A percentile compares a stretch with the other conserved stretches of the same genome.
Conservation (phyloP, 345 rosid species). For the Gossypium thurberi region DNA sequence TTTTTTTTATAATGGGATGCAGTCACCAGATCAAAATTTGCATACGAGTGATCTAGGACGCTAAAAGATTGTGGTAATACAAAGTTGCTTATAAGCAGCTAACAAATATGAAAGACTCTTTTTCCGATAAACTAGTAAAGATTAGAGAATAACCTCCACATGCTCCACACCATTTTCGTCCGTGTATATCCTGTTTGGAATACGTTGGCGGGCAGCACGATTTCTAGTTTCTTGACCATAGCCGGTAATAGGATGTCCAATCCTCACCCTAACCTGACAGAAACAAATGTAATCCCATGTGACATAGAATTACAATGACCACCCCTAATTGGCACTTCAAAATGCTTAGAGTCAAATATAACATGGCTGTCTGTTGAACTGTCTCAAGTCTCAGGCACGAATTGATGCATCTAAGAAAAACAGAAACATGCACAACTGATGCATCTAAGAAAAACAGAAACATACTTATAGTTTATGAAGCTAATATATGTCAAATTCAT, state of each 20-base stretch:
- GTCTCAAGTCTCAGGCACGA: not conserved
- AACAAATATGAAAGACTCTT: not conserved
- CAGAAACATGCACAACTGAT: not conserved
- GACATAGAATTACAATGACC: not conserved
- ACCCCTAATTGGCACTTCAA: not conserved
- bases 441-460: not conserved
- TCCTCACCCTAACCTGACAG: constrained; percentile 80
- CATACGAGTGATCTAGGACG: not conserved
- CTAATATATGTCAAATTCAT: not conserved
- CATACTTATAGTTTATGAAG: not conserved
- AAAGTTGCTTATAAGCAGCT: not conserved
- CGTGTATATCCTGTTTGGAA: constrained; percentile 64
- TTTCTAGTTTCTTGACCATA: constrained; percentile 95
- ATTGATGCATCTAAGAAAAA: not conserved
- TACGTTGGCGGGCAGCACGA: constrained; percentile 93
- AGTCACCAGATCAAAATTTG: not conserved
- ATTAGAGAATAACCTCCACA: constrained; percentile 53
- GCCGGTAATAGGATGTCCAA: constrained; percentile 94
- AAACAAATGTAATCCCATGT: constrained; percentile 14
- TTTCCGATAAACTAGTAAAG: not conserved
- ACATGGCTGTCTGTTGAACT: not conserved
- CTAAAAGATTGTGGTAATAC: not conserved
- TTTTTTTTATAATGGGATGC: not conserved
- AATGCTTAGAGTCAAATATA: not conserved
- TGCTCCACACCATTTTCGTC: constrained; percentile 98